Base-by-base conservation (phyloP, 169 alveolate species). In the Babesia ovis region DNA sequence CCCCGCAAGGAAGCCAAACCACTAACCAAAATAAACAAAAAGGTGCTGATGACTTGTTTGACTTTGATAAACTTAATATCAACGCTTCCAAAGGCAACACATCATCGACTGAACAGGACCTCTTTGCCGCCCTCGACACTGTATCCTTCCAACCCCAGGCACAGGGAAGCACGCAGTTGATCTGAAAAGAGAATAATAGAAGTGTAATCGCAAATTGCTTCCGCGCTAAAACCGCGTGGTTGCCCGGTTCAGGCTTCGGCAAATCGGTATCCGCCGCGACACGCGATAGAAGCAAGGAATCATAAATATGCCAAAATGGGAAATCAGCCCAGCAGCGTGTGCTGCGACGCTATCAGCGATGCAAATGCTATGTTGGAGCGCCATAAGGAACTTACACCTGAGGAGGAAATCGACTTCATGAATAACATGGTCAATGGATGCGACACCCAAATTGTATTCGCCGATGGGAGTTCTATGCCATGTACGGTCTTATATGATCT, bases 381-480 rank as follows among this genome's bases (percentile, higher is more conserved):
- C 55, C 61, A 64, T 4, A 54, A 45, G 37, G 27, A 29, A 27
- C 74, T 64, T 56, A 46, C 32, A 32, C 74, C 74, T 1, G 74
- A 64, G 50, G 74, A 64, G 35, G 74, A 64, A 29, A 46, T 56
- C 34, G 34, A 25, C 20, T 64, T 64, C 74, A 64, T 64, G 74
- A 64, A 32, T n/a, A 12, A 8, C 35, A 46, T 64, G 74, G 74
- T 64, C 59, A 64, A 64, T 48, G 74, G 74, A 5, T 64, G 74
- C 61, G 74, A 64, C n/a, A 64, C 74, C 32, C 53, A 64, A 4
- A 64, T 64, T 2, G 74, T 64, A 8, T 64, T 64, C 53, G 74
- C 74, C 16, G 74, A 64, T 20, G 74, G 74, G 37, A 48, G 29
- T 18, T 64, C 74, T 3, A 46, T 64, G 74, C 74, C 74, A 23